Base-by-base conservation (phyloP, 2,329 filamentous ascomycete species). In the Allantophomopsis lycopodina region DNA sequence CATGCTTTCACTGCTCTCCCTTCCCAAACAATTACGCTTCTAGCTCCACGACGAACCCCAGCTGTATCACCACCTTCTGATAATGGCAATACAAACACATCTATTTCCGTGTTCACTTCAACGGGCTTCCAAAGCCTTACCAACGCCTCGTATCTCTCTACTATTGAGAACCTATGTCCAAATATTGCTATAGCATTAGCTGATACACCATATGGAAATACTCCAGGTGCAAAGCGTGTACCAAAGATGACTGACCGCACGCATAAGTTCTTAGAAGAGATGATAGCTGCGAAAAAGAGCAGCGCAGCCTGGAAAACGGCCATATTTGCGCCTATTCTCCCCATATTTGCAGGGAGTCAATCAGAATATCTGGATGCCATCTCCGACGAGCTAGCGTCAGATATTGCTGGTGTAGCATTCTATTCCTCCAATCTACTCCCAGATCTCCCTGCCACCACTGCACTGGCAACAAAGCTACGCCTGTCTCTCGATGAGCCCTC, bases 161-260 rank as follows among this genome's bases (percentile, higher is more conserved):
- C 77, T 14, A 66, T 82, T 23, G 60, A 70, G 42, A 68, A 63
- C n/a, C 61, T 94, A 30, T 67, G 69, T 38, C 85, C 89, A 1
- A 89, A 98, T 54, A 79, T 96, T 40, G 74, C 80, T 30, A 69
- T 96, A 17, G 78, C 78, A 0, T 60, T 93, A 38, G 83, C 81
- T 5, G 91, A 98, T 58, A 70, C 88, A 8, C 67, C 71, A 23
- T 71, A 73, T 48, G 61, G 50, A 49, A 63, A 65, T 40, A 46
- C 65, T 4, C 71, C 82, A 0, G 73, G 79, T 2, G 63, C 69
- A 8, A 94, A 93, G 60, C 73, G 88, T 35, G 73, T 82, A 36
- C 68, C 76, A 30, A 87, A 84, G 52, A 95, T 94, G 78, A 79
- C 77, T 17, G 86, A 91, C 53, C 71, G 89, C 41, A 94, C 85